phyloP scores from a whole-genome alignment of 352 stramenopile genomes.

The Phytophthora citricola region DNA sequence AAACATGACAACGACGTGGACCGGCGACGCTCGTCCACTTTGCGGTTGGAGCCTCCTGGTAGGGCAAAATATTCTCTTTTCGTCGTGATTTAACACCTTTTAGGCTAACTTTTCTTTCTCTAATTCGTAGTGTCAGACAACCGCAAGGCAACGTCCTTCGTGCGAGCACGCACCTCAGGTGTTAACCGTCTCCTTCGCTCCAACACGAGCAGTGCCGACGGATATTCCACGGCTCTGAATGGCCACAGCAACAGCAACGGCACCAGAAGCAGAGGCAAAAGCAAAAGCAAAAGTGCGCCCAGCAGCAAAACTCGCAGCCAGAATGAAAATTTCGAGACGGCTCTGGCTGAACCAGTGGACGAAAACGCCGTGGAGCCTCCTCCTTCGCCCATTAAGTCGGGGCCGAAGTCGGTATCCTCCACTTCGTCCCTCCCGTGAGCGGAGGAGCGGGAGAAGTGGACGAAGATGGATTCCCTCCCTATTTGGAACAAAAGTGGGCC shows the following conservation, averaged over 20 bases:
- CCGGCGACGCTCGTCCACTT: slow-evolving; percentile 59
- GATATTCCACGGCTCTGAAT: slow-evolving; percentile 7
- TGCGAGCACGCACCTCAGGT: slow-evolving; percentile 63
- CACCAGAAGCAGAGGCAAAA: slow-evolving; percentile 3
- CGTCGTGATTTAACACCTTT: not conserved
- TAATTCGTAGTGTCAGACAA: slow-evolving; percentile 48
- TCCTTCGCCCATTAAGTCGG: slow-evolving; percentile 24
- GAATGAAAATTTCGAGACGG: slow-evolving; percentile 14
- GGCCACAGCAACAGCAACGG: slow-evolving; percentile 19
- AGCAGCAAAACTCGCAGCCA: slow-evolving; percentile 23
- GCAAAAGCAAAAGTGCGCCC: slow-evolving; percentile 33
- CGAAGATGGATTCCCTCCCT: slow-evolving; percentile 34
- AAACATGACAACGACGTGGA: slow-evolving; percentile 77
- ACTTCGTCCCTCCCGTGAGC: slow-evolving; percentile 23
- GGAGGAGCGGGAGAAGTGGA: slow-evolving; percentile 26
- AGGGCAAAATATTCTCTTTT: slow-evolving; percentile 1
- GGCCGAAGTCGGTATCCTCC: slow-evolving; percentile 10
- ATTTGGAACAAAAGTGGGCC: slow-evolving; percentile 59
- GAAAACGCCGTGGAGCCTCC: slow-evolving; percentile 18
- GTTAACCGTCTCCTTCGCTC: slow-evolving; percentile 67
- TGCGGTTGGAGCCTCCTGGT: slow-evolving; percentile 67
- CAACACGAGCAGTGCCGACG: slow-evolving; percentile 42
- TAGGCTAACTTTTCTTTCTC: not conserved
- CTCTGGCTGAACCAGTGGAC: slow-evolving; percentile 11
- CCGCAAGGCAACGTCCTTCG: slow-evolving; percentile 57